These are phyloP conservation scores for Ogataea chonburiensis DNA, from an alignment of 805 yeast species.

Conservation along the genomic window DNA sequence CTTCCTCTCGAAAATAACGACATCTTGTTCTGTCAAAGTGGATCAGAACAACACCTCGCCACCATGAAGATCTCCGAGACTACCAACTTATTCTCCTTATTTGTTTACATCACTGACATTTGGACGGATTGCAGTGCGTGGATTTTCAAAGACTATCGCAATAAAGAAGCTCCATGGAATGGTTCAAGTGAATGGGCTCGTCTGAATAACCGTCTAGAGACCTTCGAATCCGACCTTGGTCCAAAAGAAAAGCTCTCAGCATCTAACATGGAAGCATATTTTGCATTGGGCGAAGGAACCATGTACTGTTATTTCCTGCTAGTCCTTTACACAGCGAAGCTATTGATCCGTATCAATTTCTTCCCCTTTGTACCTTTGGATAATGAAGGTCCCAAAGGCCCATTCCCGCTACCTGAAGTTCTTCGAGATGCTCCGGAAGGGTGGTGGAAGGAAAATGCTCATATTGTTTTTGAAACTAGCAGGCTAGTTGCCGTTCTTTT, in stretches of 20 bases:
- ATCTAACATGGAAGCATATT: conserved; percentile 14
- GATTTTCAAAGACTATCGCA: conserved; percentile 13
- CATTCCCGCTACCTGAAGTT: conserved; percentile 6
- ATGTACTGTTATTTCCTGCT: conserved; percentile 17
- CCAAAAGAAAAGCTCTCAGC: conserved; percentile 11
- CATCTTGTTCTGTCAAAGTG: conserved; percentile 13
- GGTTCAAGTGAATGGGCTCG: conserved; percentile 13
- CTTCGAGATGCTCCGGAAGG: conserved; percentile 15
- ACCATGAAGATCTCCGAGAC: conserved; percentile 9
- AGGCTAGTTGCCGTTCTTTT: conserved; percentile 8
- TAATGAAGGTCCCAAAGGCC: conserved; percentile 19
- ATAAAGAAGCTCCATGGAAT: conserved; percentile 18
- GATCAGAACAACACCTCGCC: conserved; percentile 4
- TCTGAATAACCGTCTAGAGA: conserved; percentile 7
- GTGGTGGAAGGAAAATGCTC: conserved; percentile 20
- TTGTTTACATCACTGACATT: conserved; percentile 16
- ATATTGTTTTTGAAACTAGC: conserved; percentile 13
- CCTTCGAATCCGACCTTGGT: conserved; percentile 16
- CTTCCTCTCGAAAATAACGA: conserved; percentile 17
- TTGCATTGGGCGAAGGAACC: conserved; percentile 16
- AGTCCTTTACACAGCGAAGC: conserved; percentile 7
- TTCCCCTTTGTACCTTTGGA: conserved; percentile 21
- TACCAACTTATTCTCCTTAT: conserved; percentile 13
- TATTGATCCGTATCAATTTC: conserved; percentile 16
- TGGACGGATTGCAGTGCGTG: conserved; percentile 21